Conservation (phyloP, 2,329 filamentous ascomycete species). For the Beauveria brongniartii region DNA sequence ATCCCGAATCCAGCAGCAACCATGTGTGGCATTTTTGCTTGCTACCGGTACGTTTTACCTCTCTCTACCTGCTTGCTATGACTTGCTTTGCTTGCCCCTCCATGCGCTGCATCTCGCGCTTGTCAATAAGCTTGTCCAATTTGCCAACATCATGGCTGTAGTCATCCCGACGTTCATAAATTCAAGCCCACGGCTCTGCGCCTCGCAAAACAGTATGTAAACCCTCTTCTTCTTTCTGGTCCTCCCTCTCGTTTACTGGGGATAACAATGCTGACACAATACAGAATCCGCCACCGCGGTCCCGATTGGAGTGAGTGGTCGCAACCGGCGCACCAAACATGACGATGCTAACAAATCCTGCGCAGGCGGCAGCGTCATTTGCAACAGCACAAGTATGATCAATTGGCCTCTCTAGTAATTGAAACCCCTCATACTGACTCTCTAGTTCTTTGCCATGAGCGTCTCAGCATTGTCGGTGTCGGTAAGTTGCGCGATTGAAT, state of each 20-base stretch:
- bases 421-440: constrained; percentile 19
- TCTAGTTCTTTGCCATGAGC: constrained; percentile 89
- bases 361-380: constrained; percentile 77
- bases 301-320: constrained; percentile 89
- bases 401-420: constrained; percentile 14
- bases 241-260: neutral
- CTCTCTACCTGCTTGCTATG: constrained; percentile 9
- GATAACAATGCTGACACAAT: neutral
- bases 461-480: constrained; percentile 94
- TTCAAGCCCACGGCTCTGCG: constrained; percentile 94
- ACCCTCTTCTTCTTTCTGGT: neutral
- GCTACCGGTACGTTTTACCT: constrained; percentile 62
- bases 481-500: constrained; percentile 46
- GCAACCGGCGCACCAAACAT: constrained; percentile 5
- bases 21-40: constrained; percentile 98
- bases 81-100: constrained; percentile 15
- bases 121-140: constrained; percentile 1
- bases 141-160: constrained; percentile 24
- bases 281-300: constrained; percentile 85
- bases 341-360: constrained; percentile 22
- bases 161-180: constrained; percentile 87
- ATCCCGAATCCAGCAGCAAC: constrained; percentile 29
- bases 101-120: neutral
- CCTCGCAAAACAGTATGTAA: constrained; percentile 83
- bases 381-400: constrained; percentile 79